phyloP scores from a whole-genome alignment of 148 eudicot species.

The Rhododendron ferrugineum region DNA sequence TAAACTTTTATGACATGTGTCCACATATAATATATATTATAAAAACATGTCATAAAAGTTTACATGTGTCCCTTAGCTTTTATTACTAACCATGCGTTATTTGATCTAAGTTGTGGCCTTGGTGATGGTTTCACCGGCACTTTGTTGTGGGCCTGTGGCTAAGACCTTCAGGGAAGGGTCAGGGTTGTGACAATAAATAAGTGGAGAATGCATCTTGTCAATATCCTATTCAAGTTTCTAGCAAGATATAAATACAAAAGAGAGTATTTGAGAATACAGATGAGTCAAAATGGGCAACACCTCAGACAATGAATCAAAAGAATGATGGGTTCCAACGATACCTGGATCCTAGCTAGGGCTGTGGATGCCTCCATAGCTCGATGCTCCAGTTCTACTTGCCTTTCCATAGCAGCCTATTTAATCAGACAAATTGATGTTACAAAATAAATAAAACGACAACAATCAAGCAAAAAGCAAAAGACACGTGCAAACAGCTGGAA shows the following conservation, averaged over 20 bases:
- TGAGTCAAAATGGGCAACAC: not conserved
- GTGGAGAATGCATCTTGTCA: not conserved
- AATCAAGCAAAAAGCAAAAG: not conserved
- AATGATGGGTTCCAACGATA: slow-evolving; percentile 22
- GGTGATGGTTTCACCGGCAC: not conserved
- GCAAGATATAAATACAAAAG: not conserved
- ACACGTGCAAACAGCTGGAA: not conserved
- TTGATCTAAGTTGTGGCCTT: not conserved
- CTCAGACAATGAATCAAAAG: slow-evolving; percentile 10
- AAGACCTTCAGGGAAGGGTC: not conserved
- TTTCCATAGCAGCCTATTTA: slow-evolving; percentile 88
- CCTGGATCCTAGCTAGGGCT: slow-evolving; percentile 93
- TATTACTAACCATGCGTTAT: too few species aligned
- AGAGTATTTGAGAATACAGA: not conserved
- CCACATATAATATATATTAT: too few species aligned
- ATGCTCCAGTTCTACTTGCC: slow-evolving; percentile 96
- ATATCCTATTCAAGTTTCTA: not conserved
- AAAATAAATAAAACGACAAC: not conserved
- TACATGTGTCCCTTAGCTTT: too few species aligned
- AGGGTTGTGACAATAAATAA: not conserved
- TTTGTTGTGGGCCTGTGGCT: not conserved
- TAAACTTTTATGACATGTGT: not conserved
- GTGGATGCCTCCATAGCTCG: slow-evolving; percentile 89
- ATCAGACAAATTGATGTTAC: slow-evolving; percentile 14
- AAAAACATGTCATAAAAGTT: too few species aligned